Conservation (phyloP, 176 grass and related monocot species). For the Oryza meridionalis region DNA sequence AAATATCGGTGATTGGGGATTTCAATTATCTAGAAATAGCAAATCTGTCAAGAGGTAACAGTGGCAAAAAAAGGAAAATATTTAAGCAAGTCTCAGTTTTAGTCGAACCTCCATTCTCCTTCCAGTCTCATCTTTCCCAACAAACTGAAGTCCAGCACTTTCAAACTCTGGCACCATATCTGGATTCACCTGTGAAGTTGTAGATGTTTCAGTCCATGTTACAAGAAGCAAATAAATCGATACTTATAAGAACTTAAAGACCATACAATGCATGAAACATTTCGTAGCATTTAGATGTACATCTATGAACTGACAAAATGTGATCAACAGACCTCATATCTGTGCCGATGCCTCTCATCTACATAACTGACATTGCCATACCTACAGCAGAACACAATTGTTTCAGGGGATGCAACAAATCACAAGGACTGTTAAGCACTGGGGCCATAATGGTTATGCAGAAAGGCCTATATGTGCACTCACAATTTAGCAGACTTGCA, state of each 20-base stretch:
- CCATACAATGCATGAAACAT: neutral
- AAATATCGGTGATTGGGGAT: constrained; percentile 80
- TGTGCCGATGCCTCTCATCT: constrained; percentile 82
- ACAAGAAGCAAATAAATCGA: neutral
- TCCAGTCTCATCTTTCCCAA: constrained; percentile 76
- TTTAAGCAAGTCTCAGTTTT: constrained; percentile 3
- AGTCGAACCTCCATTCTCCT: constrained; percentile 72
- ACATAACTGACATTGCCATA: constrained; percentile 66
- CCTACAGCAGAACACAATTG: constrained; percentile 38
- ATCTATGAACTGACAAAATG: neutral
- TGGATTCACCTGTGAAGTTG: constrained; percentile 68
- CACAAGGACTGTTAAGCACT: neutral
- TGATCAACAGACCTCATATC: constrained; percentile 62
- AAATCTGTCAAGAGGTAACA: neutral
- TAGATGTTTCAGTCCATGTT: constrained; percentile 19
- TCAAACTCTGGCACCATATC: constrained; percentile 76
- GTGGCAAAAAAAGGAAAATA: neutral
- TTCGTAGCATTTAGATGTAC: neutral
- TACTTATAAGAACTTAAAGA: neutral
- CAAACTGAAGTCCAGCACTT: constrained; percentile 74
- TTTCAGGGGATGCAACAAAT: neutral
- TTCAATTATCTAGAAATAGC: constrained; percentile 82
- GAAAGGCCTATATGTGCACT: constrained; percentile 31
- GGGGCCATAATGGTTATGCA: neutral
- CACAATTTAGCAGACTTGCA: constrained; percentile 83